Base-by-base conservation (phyloP, 108 stramenopile genomes). In the Cyclotella distinguenda region DNA sequence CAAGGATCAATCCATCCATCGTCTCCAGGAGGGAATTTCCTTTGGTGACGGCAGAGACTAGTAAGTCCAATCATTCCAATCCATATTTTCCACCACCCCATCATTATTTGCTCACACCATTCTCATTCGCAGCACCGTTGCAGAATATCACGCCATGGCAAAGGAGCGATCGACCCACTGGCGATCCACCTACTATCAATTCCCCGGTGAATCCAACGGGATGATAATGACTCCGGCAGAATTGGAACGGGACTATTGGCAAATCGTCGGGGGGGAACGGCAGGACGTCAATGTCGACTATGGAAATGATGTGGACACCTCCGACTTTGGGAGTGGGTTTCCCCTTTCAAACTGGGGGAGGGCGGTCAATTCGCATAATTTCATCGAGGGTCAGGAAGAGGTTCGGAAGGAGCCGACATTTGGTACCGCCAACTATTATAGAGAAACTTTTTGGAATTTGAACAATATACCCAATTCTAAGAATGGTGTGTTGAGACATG, bases 221-320 rank as follows among this genome's bases (percentile, higher is more conserved):
- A 74, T 34, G 53, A 46, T n/a, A 46, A 84, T 88, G 66, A 78
- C 77, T 23, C 81, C 87, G 28, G 77, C 72, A 22, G 71, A 82
- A 42, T 72, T 99, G n/a, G 97, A 97, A 68, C 68, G 79, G 16
- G 93, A 96, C 59, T 99, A 98, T 74, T 99, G 98, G 98, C 78
- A 91, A 60, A 86, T 97, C 13, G 90, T 99, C 9, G 96, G 97
- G 66, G 83, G 82, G 11, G 78, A 77, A 34, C 78, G 33, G n/a
- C 70, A 82, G 38, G 87, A 84, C 27, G 49, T 85, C 26, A 70
- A 63, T 39, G 97, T 97, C 18, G 97, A 98, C 55, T 99, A 99
- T 66, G 96, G 95, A 6, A 98, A 98, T 67, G 97, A 98, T 82
- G 88, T 98, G 15, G 91, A 97, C 64, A 89, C 88, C 6, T 53